Base-by-base conservation (phyloP, 1,284 basidiomycete species). In the Moniliophthora roreri region DNA sequence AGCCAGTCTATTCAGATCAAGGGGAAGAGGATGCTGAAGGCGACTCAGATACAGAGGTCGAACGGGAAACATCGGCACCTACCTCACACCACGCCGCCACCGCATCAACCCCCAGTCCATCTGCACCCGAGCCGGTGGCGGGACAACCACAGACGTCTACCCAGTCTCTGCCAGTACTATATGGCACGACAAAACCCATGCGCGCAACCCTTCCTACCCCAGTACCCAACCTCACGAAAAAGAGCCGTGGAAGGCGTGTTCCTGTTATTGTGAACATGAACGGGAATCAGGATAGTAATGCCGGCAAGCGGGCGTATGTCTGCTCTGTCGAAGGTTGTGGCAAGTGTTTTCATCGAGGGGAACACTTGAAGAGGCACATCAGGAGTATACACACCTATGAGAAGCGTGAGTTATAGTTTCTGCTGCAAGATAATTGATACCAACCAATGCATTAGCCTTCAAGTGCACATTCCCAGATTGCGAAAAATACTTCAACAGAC, bases 401-500 rank as follows among this genome's bases (percentile, higher is more conserved):
- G 62, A 87, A 87, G 72, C 87, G 89, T 91, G 71, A 69, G 80
- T 74, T n/a, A 26, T 55, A 53, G 44, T 50, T 52, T 16, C 20
- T 47, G 37, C 47, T 39, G 45, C 52, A 16, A 11, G 16, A 16
- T 10, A 18, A 18, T 16, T 40, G 39, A 37, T 21, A 18, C 39
- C 2, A 16, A 40, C 48, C n/a, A 23, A 23, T 10, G 52, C 62
- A 32, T 6, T 63, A 92, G 89, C 90, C 54, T 84, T 89, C 70
- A 81, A 81, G 64, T 94, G 89, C 68, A 82, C 82, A 9, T 84
- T 84, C 67, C 82, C 87, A 20, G 82, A 81, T 8, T 94, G 92
- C 64, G 84, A 80, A 52, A 91, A 91, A 74, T 82, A 84, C 57
- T 94, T 94, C 66, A 90, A 87, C 66, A 78, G 92, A 48, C 89